These are phyloP conservation scores for Mycosphaerella arachidis DNA, from an alignment of 2,329 filamentous ascomycete genomes.

Conservation along the genomic window DNA sequence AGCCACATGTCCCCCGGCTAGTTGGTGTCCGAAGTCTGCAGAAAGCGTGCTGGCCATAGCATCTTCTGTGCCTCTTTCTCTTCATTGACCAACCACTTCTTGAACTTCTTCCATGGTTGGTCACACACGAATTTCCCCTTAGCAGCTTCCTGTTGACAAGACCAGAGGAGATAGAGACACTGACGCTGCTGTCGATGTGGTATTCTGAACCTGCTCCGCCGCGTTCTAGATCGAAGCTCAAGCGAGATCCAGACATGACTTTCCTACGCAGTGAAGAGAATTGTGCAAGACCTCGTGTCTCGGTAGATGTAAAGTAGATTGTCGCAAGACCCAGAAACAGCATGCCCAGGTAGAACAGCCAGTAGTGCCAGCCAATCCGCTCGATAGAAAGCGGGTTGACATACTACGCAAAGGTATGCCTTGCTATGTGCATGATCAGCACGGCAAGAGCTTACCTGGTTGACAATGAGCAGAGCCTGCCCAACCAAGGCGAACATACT, in stretches of 20 bases:
- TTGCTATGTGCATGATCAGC: neutral
- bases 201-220: neutral
- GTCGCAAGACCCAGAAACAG: constrained; percentile 15
- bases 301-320: constrained; percentile 58
- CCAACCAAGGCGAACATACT: neutral
- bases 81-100: too few relatives aligned
- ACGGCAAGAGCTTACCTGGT: neutral
- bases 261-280: too few relatives aligned
- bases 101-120: too few relatives aligned
- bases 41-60: too few relatives aligned
- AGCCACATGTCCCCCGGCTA: too few relatives aligned
- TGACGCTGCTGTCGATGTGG: too few relatives aligned
- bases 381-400: constrained; percentile 21
- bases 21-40: too few relatives aligned
- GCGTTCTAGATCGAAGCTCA: neutral
- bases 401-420: constrained; percentile 1
- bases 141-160: too few relatives aligned
- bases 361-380: constrained; percentile 16
- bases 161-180: too few relatives aligned
- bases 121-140: too few relatives aligned
- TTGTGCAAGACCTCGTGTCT: constrained; percentile 69
- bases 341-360: constrained; percentile 15
- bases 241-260: neutral
- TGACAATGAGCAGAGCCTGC: constrained; percentile 3
- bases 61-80: too few relatives aligned